These are phyloP conservation scores for Maudiozyma humilis DNA, from an alignment of 1,139 yeast species.

Conservation along the genomic window DNA sequence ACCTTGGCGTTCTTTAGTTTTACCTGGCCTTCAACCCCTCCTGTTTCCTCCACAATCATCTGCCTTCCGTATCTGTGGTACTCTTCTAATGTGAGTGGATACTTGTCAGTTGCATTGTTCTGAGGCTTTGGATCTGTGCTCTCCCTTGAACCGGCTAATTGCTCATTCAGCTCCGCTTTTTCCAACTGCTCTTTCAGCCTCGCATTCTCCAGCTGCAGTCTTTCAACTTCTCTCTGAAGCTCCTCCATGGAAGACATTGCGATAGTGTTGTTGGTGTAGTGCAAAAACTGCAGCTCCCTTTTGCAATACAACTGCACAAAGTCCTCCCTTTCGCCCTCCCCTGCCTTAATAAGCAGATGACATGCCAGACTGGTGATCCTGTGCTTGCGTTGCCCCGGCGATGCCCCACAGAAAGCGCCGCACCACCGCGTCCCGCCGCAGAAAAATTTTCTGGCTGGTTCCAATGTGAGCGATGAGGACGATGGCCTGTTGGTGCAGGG, in stretches of 20 bases:
- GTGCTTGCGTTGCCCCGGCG: too few species aligned
- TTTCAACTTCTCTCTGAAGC: constrained; percentile 17
- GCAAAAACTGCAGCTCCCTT: too few species aligned
- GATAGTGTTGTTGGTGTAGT: background rate
- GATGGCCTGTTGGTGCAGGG: too few species aligned
- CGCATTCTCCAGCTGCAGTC: constrained; percentile 24
- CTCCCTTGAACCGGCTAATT: background rate
- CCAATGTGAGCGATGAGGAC: too few species aligned
- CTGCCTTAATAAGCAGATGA: background rate
- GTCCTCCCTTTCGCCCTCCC: too few species aligned
- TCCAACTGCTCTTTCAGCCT: constrained; percentile 16
- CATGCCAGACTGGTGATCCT: too few species aligned
- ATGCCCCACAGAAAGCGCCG: too few species aligned
- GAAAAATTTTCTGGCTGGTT: background rate
- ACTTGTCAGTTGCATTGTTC: too few species aligned
- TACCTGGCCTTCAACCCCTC: constrained; percentile 44
- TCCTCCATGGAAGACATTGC: constrained; percentile 6
- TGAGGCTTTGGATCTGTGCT: background rate
- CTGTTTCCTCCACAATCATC: constrained; percentile 67
- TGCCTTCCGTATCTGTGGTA: constrained; percentile 86
- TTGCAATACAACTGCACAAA: too few species aligned
- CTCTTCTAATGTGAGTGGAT: constrained; percentile 44
- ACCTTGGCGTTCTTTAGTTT: constrained; percentile 49
- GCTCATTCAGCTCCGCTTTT: constrained; percentile 2
- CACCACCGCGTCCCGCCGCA: too few species aligned